A percentile compares a stretch with the other conserved stretches of the same genome.
Evolutionary conservation across 345 rosid species (phyloP).

Genomic region (Reutealis trisperma): DNA sequence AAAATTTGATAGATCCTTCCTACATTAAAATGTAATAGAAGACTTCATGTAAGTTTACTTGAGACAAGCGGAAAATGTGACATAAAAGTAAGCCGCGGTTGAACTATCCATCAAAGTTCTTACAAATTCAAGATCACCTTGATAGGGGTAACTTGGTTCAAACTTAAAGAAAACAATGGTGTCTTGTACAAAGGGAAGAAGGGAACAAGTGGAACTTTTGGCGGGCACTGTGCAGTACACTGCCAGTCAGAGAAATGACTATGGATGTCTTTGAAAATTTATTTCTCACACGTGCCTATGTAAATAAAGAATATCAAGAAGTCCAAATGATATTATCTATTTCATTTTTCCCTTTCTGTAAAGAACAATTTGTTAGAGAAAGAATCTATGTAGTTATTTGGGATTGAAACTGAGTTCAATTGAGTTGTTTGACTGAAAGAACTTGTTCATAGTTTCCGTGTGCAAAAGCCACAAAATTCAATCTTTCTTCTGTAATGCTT

Average conservation of each 20-base stretch:
- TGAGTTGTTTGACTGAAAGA: background rate
- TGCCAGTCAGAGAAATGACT: background rate
- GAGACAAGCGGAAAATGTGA: background rate
- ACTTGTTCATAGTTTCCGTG: slow-evolving; percentile 4
- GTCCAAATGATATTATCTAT: background rate
- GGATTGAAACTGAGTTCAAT: background rate
- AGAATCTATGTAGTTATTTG: background rate
- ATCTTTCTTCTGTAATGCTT: slow-evolving; percentile 12
- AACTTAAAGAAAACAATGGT: background rate
- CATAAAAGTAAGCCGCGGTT: background rate
- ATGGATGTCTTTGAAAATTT: background rate
- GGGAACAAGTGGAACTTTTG: background rate
- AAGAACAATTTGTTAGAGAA: background rate
- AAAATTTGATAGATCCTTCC: background rate
- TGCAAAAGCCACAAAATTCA: background rate
- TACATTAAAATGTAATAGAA: background rate
- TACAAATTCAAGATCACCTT: background rate
- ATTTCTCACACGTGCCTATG: background rate
- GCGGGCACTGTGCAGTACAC: too few species aligned
- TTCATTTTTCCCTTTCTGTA: background rate
- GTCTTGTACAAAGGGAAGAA: background rate
- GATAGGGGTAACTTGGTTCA: background rate
- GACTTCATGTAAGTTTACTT: background rate
- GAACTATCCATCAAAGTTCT: background rate
- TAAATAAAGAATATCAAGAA: background rate